phyloP scores from a whole-genome alignment of 23 red algal genomes.

The Chondrus crispus region DNA sequence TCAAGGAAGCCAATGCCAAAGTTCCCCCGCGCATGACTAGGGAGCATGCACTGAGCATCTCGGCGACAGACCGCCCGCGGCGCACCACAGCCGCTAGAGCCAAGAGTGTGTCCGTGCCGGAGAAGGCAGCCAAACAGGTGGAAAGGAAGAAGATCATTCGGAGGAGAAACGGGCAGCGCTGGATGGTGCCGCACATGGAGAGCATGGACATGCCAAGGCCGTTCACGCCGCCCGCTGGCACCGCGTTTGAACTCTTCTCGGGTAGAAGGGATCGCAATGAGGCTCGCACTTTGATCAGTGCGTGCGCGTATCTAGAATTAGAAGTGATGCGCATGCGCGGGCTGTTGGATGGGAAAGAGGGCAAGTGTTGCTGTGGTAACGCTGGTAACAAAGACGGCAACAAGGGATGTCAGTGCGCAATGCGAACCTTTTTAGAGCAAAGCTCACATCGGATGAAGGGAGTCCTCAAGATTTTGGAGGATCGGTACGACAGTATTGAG shows the following conservation, averaged over 20 bases:
- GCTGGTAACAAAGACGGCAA: too few species aligned
- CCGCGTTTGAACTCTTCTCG: background rate
- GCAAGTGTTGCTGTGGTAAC: too few species aligned
- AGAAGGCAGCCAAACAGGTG: too few species aligned
- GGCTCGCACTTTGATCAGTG: conserved; percentile 32
- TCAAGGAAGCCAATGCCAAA: too few species aligned
- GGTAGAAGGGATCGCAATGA: conserved; percentile 39
- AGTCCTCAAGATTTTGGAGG: conserved; percentile 45
- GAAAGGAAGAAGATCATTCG: too few species aligned
- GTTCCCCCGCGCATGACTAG: too few species aligned
- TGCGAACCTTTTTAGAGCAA: too few species aligned
- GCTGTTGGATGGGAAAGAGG: background rate
- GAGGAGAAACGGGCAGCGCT: background rate
- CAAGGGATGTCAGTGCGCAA: too few species aligned
- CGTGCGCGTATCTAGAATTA: conserved; percentile 42
- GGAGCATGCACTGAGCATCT: too few species aligned
- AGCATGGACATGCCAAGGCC: background rate
- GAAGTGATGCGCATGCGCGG: conserved; percentile 23
- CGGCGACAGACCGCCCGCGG: too few species aligned
- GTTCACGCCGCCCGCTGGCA: conserved; percentile 21
- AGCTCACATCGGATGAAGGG: conserved; percentile 10
- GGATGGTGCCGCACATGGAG: conserved; percentile 25
- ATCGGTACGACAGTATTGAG: conserved; percentile 52
- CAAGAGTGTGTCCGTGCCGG: too few species aligned
- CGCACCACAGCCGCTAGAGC: too few species aligned